Evolutionary conservation across 2,329 filamentous ascomycete species (phyloP).

Genomic region (Pseudocercospora fuligena): DNA sequence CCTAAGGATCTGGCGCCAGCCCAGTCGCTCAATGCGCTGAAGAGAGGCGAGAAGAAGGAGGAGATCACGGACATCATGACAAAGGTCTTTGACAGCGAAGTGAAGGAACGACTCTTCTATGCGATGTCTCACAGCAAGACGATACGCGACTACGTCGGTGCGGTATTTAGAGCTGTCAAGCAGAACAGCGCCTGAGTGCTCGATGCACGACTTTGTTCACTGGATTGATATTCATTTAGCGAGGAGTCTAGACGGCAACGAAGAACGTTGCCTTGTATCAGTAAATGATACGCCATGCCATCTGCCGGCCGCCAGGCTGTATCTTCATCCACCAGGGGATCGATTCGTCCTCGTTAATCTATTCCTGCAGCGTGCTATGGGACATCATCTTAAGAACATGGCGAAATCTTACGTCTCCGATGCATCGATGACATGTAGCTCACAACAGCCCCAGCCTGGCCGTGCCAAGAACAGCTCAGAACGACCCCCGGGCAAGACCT

Average conservation of each 20-base stretch:
- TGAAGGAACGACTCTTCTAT: slow-evolving; percentile 32
- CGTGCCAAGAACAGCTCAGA: slow-evolving; percentile 3
- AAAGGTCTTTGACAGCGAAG: slow-evolving; percentile 31
- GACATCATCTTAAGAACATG: not conserved
- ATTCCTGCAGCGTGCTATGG: not conserved
- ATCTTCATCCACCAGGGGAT: not conserved
- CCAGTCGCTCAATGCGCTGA: slow-evolving; percentile 21
- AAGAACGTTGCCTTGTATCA: slow-evolving; percentile 13
- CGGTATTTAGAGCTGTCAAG: slow-evolving; percentile 31
- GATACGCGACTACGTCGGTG: slow-evolving; percentile 32
- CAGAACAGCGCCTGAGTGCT: slow-evolving; percentile 20
- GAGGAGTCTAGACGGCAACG: slow-evolving; percentile 18
- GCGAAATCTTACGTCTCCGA: not conserved
- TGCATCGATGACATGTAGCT: not conserved
- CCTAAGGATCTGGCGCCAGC: slow-evolving; percentile 29
- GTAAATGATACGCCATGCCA: slow-evolving; percentile 1
- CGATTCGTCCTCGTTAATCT: not conserved
- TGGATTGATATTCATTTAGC: slow-evolving; percentile 17
- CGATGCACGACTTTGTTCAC: not conserved
- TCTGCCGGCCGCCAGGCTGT: not conserved
- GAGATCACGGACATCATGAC: slow-evolving; percentile 29
- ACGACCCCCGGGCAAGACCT: slow-evolving; percentile 3
- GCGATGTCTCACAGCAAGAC: slow-evolving; percentile 34
- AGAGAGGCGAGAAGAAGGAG: slow-evolving; percentile 25
- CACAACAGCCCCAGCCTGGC: not conserved